Base-by-base conservation (phyloP, 495 filamentous ascomycete species). In the Trichoderma virens region DNA sequence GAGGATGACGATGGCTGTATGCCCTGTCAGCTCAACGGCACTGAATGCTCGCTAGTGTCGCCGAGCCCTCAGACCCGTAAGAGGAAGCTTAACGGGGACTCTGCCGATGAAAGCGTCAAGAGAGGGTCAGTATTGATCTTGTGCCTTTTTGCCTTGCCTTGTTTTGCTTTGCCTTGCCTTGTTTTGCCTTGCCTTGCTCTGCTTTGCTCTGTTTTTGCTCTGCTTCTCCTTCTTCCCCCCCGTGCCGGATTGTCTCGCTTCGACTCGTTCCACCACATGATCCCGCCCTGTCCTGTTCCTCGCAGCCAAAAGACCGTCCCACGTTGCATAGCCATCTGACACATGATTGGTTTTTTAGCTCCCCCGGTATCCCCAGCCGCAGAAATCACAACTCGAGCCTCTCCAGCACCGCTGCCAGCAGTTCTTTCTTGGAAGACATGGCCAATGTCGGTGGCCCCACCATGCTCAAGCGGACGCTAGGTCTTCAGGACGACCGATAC, bases 1-100 rank as follows among this genome's bases (percentile, higher is more conserved):
- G 85, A 86, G 54, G 86, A 86, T 30, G 82, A 85, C 39, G 81
- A 82, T 31, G 80, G 77, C 69, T 89, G 86, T 72, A 78, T 86
- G 64, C 78, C 85, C 38, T 89, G 86, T 71, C 81, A 85, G 71
- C 80, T 82, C 72, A 83, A 80, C 68, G 82, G 80, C 51, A 80
- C 82, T 69, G 82, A 84, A 31, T 89, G 86, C 71, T 87, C 86
- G 7, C 81, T 88, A 72, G 76, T 80, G 34, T 83, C 84, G 59
- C 28, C 59, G 8, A 90, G 91, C 64, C 81, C 85, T 27, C 84
- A 84, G 64, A 82, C 86, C 35, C 85, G 87, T 78, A 96, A 89
- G 82, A 85, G 86, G 75, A 92, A 87, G 80, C 69, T 86, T 67
- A 82, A 82, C 69, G 83, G 85, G 59, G 79, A 86, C 64, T 76